Base-by-base conservation (phyloP, 2,329 filamentous ascomycete species). In the Aspergillus sp. region DNA sequence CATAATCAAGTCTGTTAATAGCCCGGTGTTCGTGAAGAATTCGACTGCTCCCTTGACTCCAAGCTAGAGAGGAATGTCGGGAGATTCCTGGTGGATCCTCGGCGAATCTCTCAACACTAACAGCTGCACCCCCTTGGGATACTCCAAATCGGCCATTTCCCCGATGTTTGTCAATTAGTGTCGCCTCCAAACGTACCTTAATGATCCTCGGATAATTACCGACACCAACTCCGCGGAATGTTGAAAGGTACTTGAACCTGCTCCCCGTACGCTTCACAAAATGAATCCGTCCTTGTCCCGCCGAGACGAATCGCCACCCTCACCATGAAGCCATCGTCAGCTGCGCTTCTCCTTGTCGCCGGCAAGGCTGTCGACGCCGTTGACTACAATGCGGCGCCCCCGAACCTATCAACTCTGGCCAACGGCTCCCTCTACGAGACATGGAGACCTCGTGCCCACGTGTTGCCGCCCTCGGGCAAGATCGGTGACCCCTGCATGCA, bases 401-500 rank as follows among this genome's bases (percentile, higher is more conserved):
- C 61, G 18, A 60, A 65, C 39, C 59, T 66, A 4, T 57, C 61
- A 5, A 65, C 64, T 2, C 49, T 66, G 26, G 42, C 61, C 7
- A 59, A 58, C 31, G 54, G 51, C 42, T 58, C 63, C 2, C 51
- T 66, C 11, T 66, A 61, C 42, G 50, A 66, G 4, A 61, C 63
- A n/a, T 66, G 64, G 64, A 62, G 64, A 51, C 64, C 64, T 22
- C 55, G 52, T 11, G 58, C 60, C 18, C 64, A 66, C 24, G 49
- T 65, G 7, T 62, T 66, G 4, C 64, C 64, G 10, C 61, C 62
- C 5, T 52, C 55, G 4, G 64, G 64, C 20, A 61, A 63, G 22
- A 60, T 64, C 26, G 64, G 64, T 36, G 64, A 66, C 36, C 64
- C 64, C 2, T 66, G 64, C 39, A 52, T 46, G 46, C 63, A 66